Percentiles rank a stretch among this genome's conserved stretches.
Conservation (phyloP, 2,329 filamentous ascomycete species). For the Paecilomyces sp. region DNA sequence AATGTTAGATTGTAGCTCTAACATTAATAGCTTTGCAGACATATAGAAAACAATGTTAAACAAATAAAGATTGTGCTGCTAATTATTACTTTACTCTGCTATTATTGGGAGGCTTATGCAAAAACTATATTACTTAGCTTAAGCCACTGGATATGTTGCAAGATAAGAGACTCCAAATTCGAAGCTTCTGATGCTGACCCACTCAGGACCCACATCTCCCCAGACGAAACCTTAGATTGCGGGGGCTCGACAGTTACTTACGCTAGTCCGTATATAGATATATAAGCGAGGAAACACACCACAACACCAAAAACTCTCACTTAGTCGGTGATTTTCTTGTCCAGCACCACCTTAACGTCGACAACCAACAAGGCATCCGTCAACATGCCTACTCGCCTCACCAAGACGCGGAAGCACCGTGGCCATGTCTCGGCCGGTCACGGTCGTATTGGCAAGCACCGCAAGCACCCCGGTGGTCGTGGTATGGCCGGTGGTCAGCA, state of each 20-base stretch:
- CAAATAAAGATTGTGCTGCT: too few relatives aligned
- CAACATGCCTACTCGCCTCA: constrained; percentile 47
- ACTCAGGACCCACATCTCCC: neutral
- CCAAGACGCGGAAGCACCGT: constrained; percentile 55
- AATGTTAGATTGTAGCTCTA: too few relatives aligned
- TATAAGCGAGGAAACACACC: neutral
- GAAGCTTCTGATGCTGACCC: neutral
- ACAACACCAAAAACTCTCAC: neutral
- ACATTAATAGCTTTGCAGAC: too few relatives aligned
- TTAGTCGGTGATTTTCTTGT: neutral
- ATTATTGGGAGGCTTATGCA: too few relatives aligned
- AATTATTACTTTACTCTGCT: too few relatives aligned
- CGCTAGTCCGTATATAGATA: neutral
- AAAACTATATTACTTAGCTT: too few relatives aligned
- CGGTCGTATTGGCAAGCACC: constrained; percentile 98
- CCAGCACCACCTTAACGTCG: neutral
- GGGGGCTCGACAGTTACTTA: neutral
- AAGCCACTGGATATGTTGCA: too few relatives aligned
- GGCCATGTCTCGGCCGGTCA: constrained; percentile 98
- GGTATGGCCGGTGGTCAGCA: constrained; percentile 98
- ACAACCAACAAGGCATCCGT: constrained; percentile 4
- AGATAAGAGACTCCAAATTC: too few relatives aligned
- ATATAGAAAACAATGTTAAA: too few relatives aligned
- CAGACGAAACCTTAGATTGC: neutral
- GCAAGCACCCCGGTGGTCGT: constrained; percentile 77